Evolutionary conservation across 306 rosid genomes (phyloP), one percentile per base, ranked within the genome.

Genomic region (Medicago lupulina): DNA sequence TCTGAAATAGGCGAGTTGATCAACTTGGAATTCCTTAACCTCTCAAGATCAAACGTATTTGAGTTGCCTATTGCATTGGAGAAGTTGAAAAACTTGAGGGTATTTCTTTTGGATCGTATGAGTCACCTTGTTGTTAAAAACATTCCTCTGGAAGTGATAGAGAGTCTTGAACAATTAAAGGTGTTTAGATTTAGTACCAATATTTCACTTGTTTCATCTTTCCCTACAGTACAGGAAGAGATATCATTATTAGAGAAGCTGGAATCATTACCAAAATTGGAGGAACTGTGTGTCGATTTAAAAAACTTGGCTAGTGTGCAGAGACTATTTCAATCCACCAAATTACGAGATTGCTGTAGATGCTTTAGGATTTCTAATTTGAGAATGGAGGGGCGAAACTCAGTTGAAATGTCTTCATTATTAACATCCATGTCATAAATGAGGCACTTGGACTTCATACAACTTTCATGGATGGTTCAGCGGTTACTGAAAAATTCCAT

Each of bases 1-100:
- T 9, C 12, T 6, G 67, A 36, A 38, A 21, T 78, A 4, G 65
- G 71, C 1, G 4, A 11, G 2, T 75, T 81, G 15, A 18, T 74
- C 19, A 62, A 31, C 50, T 74, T 74, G 80, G 71, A 74, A 21
- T 74, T 11, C 31, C 44, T 74, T 47, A 49, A 80, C 50, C 71
- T 74, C 8, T 74, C 76, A 34, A 0, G 6, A 19, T 5, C 70
- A 23, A 0, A 0, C 0, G 0, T 0, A 36, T 2, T 11, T 0
- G 0, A 1, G 0, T 39, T 49, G n/a, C 60, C 39, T 7, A 19
- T 8, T 2, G 71, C 11, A 7, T 47, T 58, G 54, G 47, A 66
- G 75, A 66, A 66, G 0, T 74, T 67, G 18, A 59, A 15, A 55
- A 72, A 38, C 0, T 63, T 79, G 49, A 64, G 23, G 68, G 23